These are phyloP conservation scores for Brassica incana DNA, from an alignment of 345 rosid species.

Conservation along the genomic window DNA sequence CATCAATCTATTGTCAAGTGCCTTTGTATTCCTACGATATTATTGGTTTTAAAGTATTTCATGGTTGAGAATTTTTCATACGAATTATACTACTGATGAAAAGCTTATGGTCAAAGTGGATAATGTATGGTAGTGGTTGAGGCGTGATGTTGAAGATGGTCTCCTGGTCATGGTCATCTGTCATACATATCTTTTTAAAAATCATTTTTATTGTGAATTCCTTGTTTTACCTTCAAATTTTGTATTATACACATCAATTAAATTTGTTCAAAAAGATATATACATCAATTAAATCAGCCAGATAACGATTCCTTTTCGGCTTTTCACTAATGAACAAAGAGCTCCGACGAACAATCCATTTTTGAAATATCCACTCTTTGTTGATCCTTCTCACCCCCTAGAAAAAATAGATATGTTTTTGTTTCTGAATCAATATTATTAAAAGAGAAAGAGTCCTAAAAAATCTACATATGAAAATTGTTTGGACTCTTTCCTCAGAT, in stretches of 20 bases:
- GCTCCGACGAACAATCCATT: too few species aligned
- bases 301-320: too few species aligned
- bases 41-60: neutral
- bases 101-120: neutral
- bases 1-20: neutral
- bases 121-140: conserved; percentile 31
- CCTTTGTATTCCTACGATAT: neutral
- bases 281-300: too few species aligned
- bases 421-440: too few species aligned
- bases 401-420: too few species aligned
- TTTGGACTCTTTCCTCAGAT: too few species aligned
- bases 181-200: neutral
- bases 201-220: conserved; percentile 16
- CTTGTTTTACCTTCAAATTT: neutral
- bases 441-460: too few species aligned
- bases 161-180: neutral
- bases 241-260: neutral
- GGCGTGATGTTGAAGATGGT: conserved; percentile 34
- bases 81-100: neutral
- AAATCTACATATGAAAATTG: too few species aligned
- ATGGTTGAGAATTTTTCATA: neutral
- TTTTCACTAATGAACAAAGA: too few species aligned
- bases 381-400: too few species aligned
- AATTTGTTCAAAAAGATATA: neutral
- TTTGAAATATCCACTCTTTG: too few species aligned